A percentile compares a stretch with the other conserved stretches of the same genome.
phyloP scores from a whole-genome alignment of 2,329 filamentous ascomycete genomes.

The Fusarium sp. region DNA sequence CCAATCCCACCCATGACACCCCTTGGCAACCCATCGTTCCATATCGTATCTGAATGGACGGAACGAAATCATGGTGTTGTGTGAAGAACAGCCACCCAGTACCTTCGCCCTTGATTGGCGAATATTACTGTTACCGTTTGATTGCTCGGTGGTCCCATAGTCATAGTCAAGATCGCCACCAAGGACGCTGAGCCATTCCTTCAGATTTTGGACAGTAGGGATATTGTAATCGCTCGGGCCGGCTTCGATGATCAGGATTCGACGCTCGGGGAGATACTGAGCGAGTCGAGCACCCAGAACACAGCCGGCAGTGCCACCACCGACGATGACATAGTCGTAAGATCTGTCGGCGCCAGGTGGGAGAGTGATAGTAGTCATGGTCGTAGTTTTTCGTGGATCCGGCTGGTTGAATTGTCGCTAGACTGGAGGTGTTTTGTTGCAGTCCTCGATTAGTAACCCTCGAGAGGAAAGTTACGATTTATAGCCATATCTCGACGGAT shows the following conservation, averaged over 20 bases:
- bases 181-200: constrained; percentile 88
- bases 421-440: too few species aligned
- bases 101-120: constrained; percentile 94
- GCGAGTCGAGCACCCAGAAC: constrained; percentile 85
- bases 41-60: constrained; percentile 91
- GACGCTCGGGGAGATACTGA: constrained; percentile 86
- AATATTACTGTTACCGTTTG: constrained; percentile 92
- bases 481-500: too few species aligned
- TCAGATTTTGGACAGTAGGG: constrained; percentile 86
- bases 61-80: constrained; percentile 97
- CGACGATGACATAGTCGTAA: constrained; percentile 90
- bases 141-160: constrained; percentile 90
- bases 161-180: constrained; percentile 93
- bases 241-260: constrained; percentile 86
- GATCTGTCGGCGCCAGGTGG: constrained; percentile 33
- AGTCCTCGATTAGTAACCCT: too few species aligned
- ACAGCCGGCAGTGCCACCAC: constrained; percentile 88
- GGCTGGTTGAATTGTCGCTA: too few species aligned
- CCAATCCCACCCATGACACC: constrained; percentile 89
- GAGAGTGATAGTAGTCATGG: too few species aligned
- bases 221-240: constrained; percentile 92
- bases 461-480: too few species aligned
- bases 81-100: constrained; percentile 90
- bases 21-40: constrained; percentile 85
- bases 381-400: too few species aligned